A percentile compares a stretch with the other conserved stretches of the same genome.
phyloP scores from a whole-genome alignment of 2,329 filamentous ascomycete species.

The Aureobasidium lini region DNA sequence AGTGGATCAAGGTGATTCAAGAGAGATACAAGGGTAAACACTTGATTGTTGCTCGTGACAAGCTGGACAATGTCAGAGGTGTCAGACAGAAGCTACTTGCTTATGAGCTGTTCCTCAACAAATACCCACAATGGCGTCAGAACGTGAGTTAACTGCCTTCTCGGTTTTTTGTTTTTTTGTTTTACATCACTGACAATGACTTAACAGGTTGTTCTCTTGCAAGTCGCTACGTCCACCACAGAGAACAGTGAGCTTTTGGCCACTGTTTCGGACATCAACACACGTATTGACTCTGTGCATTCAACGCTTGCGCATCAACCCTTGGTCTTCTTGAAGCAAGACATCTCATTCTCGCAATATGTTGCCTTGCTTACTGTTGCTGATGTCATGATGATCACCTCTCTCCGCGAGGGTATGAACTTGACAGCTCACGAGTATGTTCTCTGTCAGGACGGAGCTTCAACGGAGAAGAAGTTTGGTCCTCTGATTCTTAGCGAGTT shows the following conservation, averaged over 20 bases:
- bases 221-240: conserved; percentile 84
- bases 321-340: conserved; percentile 87
- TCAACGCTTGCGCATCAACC: conserved; percentile 89
- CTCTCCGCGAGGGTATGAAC: conserved; percentile 95
- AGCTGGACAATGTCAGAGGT: conserved; percentile 85
- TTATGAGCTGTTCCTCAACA: conserved; percentile 89
- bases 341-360: conserved; percentile 88
- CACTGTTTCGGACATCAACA: conserved; percentile 87
- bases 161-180: neutral
- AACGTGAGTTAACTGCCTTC: conserved; percentile 36
- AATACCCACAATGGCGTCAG: conserved; percentile 82
- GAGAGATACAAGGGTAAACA: conserved; percentile 82
- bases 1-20: conserved; percentile 72
- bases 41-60: conserved; percentile 87
- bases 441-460: conserved; percentile 80
- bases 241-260: conserved; percentile 84
- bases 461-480: conserved; percentile 72
- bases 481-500: conserved; percentile 92
- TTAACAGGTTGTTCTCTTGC: conserved; percentile 72
- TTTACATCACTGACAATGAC: conserved; percentile 1
- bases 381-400: conserved; percentile 89
- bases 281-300: conserved; percentile 84
- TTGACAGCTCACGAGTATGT: conserved; percentile 91
- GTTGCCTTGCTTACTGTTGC: conserved; percentile 85
- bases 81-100: conserved; percentile 89